Conservation (phyloP, 1,139 yeast genomes). For the Petasospora rhodanensis region DNA sequence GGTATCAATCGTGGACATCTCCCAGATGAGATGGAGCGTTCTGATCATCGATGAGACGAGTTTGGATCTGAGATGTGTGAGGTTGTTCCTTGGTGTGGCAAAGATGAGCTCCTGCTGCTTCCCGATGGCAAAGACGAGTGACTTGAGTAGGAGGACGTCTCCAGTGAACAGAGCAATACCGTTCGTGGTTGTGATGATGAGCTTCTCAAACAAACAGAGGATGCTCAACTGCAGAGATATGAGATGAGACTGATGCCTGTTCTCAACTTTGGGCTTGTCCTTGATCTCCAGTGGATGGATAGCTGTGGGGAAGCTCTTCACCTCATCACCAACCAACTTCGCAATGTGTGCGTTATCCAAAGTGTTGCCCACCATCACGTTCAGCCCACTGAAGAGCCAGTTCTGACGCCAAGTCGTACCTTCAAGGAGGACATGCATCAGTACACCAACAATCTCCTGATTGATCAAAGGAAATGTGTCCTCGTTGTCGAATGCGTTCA, state of each 20-base stretch:
- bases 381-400: conserved; percentile 40
- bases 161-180: conserved; percentile 29
- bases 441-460: conserved; percentile 8
- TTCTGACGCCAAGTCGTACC: conserved; percentile 7
- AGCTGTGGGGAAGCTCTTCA: conserved; percentile 15
- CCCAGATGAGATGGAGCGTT: conserved; percentile 22
- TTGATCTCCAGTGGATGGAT: conserved; percentile 12
- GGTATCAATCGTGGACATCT: conserved; percentile 10
- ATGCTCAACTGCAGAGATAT: conserved; percentile 39
- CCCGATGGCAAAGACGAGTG: conserved; percentile 43
- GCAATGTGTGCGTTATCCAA: conserved; percentile 29
- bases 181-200: conserved; percentile 34
- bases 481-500: conserved; percentile 15
- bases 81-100: conserved; percentile 43
- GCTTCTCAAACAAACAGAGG: conserved; percentile 41
- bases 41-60: conserved; percentile 35
- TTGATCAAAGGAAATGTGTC: conserved; percentile 27
- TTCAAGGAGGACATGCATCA: conserved; percentile 8
- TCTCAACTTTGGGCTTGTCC: conserved; percentile 13
- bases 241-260: conserved; percentile 41
- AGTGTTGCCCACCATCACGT: conserved; percentile 50
- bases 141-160: conserved; percentile 36
- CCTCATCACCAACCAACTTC: conserved; percentile 20
- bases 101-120: conserved; percentile 47
- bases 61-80: conserved; percentile 38